phyloP scores from a whole-genome alignment of 176 grass and related monocot species.

The Eragrostis nindensis region DNA sequence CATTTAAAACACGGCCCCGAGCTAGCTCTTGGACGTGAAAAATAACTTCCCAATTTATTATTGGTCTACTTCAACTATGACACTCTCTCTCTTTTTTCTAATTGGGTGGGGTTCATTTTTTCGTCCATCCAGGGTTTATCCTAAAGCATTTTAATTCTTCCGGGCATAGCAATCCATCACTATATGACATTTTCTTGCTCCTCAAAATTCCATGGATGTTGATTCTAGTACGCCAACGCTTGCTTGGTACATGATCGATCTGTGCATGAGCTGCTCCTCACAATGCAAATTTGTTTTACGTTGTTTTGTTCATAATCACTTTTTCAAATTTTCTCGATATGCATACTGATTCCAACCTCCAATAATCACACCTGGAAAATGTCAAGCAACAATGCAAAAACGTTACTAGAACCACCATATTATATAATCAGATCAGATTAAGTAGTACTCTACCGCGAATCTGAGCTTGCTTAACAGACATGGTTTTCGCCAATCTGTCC shows the following conservation, averaged over 20 bases:
- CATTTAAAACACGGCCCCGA: too few species aligned
- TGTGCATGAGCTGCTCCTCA: not conserved
- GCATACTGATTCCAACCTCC: not conserved
- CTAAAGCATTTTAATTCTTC: not conserved
- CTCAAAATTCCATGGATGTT: not conserved
- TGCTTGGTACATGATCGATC: not conserved
- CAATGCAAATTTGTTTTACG: not conserved
- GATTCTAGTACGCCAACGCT: not conserved
- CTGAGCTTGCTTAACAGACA: conserved; percentile 20
- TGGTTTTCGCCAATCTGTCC: conserved; percentile 34
- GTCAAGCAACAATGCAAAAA: not conserved
- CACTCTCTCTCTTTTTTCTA: not conserved
- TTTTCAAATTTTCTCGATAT: not conserved
- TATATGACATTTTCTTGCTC: not conserved
- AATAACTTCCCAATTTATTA: too few species aligned
- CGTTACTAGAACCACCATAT: not conserved
- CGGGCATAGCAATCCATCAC: not conserved
- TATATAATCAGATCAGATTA: too few species aligned
- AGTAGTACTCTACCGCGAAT: not conserved
- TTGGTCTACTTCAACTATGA: too few species aligned
- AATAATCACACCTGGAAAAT: not conserved
- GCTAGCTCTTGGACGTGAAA: too few species aligned
- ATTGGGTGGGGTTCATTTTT: not conserved
- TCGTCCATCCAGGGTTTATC: not conserved
- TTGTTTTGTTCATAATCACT: not conserved